Conservation (phyloP, 106 monocot genomes). For the Triglochin maritima region DNA sequence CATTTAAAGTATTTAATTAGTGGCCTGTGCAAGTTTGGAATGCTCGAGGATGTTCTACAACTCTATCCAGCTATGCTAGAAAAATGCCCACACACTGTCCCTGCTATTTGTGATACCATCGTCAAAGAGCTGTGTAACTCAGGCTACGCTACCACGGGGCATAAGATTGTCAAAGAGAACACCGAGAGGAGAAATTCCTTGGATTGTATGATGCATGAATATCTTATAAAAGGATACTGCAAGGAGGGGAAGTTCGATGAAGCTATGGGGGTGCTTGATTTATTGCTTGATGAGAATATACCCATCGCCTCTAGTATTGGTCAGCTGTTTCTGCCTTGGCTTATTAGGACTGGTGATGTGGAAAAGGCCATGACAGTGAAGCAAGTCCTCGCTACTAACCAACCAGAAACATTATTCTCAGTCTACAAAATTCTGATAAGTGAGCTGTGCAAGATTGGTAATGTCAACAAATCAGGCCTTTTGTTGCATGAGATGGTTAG, state of each 20-base stretch:
- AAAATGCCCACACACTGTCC: constrained; percentile 11
- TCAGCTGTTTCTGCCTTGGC: constrained; percentile 18
- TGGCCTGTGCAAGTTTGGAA: constrained; percentile 37
- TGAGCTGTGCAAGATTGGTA: constrained; percentile 34
- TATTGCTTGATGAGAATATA: constrained; percentile 22
- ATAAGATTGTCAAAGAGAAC: constrained; percentile 38
- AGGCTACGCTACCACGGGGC: constrained; percentile 28
- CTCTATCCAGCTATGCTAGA: constrained; percentile 28
- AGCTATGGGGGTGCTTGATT: constrained; percentile 38
- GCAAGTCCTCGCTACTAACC: constrained; percentile 15
- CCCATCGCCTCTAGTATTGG: constrained; percentile 11
- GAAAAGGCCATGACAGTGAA: constrained; percentile 34
- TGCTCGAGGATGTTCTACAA: constrained; percentile 38
- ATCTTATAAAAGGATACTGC: constrained; percentile 37
- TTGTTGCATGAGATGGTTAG: constrained; percentile 40
- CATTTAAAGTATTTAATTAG: constrained; percentile 23
- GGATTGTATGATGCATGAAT: constrained; percentile 18
- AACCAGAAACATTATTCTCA: constrained; percentile 5
- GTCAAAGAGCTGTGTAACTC: constrained; percentile 32
- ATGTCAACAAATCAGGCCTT: constrained; percentile 24
- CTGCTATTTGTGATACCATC: constrained; percentile 21
- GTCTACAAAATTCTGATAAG: constrained; percentile 25
- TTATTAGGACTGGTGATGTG: constrained; percentile 25
- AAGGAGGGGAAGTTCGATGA: constrained; percentile 39
- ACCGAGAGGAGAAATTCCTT: constrained; percentile 16